phyloP scores from a whole-genome alignment of 306 rosid species.

The Pyrus communis region DNA sequence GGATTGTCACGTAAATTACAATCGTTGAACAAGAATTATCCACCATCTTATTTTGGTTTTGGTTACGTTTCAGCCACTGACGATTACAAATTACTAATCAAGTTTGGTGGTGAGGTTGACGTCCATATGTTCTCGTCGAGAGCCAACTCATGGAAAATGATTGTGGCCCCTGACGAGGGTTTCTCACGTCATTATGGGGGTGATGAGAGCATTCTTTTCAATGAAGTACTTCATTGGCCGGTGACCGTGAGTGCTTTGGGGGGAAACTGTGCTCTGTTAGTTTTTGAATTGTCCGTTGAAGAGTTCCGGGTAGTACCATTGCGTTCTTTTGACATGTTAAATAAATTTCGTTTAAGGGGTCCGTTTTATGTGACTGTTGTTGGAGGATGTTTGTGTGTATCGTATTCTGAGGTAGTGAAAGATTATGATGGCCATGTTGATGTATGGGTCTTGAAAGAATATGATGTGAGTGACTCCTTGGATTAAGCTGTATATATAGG shows the following conservation, averaged over 20 bases:
- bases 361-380: background rate
- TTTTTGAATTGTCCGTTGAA: background rate
- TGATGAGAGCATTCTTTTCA: background rate
- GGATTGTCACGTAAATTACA: background rate
- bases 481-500: background rate
- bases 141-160: background rate
- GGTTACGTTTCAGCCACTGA: background rate
- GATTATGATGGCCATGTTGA: background rate
- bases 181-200: no score
- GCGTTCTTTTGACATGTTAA: background rate
- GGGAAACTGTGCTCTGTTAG: background rate
- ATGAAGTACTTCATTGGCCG: background rate
- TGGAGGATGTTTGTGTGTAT: background rate
- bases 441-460: background rate
- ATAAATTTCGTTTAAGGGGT: no score
- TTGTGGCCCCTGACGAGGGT: background rate
- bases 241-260: background rate
- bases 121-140: background rate
- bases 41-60: background rate
- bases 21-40: no score
- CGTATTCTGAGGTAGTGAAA: accelerated
- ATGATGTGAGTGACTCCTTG: background rate
- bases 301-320: background rate
- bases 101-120: background rate
- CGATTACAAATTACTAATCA: background rate